A percentile compares a stretch with the other conserved stretches of the same genome.
These are phyloP conservation scores for Acanthamoeba royreba DNA, from an alignment of 208 protist genomes.

Conservation along the genomic window DNA sequence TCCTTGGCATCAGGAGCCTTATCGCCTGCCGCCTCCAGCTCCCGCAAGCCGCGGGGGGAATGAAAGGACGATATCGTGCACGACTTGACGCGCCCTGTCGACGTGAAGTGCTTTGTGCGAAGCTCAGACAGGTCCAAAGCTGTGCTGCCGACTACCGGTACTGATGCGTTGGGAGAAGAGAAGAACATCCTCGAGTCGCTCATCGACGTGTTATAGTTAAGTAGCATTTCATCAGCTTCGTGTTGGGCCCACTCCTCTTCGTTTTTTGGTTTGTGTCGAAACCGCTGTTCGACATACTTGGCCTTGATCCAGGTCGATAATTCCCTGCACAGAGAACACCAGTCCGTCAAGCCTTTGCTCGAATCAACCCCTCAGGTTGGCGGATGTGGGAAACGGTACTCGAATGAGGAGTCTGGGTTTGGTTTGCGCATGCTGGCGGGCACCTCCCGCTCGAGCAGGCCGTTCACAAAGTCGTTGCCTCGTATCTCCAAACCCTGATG, in stretches of 20 bases:
- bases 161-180: neutral
- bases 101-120: neutral
- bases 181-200: neutral
- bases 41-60: neutral
- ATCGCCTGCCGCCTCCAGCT: neutral
- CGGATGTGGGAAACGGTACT: neutral
- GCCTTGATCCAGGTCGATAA: neutral
- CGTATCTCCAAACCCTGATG: neutral
- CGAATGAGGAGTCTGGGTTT: neutral
- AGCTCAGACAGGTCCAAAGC: neutral
- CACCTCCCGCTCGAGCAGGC: neutral
- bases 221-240: neutral
- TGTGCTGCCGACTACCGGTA: neutral
- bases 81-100: neutral
- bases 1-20: no score
- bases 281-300: slow-evolving; percentile 4
- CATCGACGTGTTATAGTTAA: neutral
- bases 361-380: no score
- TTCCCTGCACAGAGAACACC: no score
- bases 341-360: no score
- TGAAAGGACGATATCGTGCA: neutral
- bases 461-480: neutral
- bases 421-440: neutral
- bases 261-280: neutral
- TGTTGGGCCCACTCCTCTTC: neutral